These are phyloP conservation scores for Deinandra increscens DNA, from an alignment of 129 eudicot species.

Conservation along the genomic window DNA sequence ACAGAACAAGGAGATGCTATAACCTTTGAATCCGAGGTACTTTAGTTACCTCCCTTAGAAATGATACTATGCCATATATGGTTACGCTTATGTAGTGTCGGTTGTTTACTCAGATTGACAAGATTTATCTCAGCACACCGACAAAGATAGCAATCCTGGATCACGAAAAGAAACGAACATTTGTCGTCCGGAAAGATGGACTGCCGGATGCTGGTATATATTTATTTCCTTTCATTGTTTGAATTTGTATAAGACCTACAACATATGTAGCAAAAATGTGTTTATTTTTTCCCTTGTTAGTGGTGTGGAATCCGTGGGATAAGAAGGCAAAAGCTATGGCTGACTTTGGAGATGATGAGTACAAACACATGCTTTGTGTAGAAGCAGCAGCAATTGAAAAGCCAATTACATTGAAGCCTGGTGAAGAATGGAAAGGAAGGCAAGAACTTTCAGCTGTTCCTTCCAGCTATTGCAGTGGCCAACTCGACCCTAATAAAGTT, in stretches of 20 bases:
- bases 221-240: background rate
- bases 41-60: constrained; percentile 16
- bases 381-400: constrained; percentile 90
- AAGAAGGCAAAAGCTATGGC: constrained; percentile 78
- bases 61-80: background rate
- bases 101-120: constrained; percentile 59
- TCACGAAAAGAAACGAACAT: constrained; percentile 81
- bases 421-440: constrained; percentile 95
- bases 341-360: constrained; percentile 84
- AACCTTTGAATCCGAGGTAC: constrained; percentile 81
- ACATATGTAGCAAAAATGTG: background rate
- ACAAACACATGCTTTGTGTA: constrained; percentile 83
- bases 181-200: constrained; percentile 82
- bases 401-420: constrained; percentile 77
- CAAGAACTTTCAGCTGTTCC: constrained; percentile 80
- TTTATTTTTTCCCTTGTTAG: constrained; percentile 27
- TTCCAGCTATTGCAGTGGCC: constrained; percentile 86
- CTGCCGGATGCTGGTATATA: constrained; percentile 86
- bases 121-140: constrained; percentile 87
- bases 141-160: constrained; percentile 76
- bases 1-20: constrained; percentile 86
- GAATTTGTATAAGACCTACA: background rate
- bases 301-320: constrained; percentile 99
- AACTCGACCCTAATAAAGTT: constrained; percentile 68
- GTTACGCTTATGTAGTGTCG: constrained; percentile 7